Conservation (phyloP, 192 early-diverging fungal genomes). For the Coemansia sp. region DNA sequence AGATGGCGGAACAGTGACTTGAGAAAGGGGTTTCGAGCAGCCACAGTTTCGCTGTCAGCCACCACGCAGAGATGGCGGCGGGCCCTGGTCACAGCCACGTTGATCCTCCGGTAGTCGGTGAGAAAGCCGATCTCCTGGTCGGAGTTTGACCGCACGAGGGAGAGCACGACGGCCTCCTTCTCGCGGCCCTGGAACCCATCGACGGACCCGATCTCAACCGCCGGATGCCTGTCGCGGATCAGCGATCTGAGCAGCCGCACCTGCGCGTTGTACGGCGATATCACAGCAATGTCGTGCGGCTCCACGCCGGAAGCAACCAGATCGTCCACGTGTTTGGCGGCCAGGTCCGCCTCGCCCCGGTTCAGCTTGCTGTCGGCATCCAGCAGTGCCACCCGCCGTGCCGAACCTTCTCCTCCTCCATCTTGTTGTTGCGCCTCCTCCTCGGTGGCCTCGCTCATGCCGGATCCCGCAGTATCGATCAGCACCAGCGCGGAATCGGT, state of each 20-base stretch:
- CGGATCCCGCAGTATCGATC: constrained; percentile 67
- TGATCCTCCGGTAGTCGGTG: constrained; percentile 75
- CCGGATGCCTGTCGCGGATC: constrained; percentile 59
- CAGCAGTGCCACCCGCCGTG: constrained; percentile 3
- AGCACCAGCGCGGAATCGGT: constrained; percentile 63
- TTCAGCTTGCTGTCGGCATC: constrained; percentile 71
- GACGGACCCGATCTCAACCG: constrained; percentile 79
- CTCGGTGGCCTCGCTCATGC: constrained; percentile 44
- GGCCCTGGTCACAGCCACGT: constrained; percentile 89
- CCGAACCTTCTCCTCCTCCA: background rate
- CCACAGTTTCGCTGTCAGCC: constrained; percentile 71
- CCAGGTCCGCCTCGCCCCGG: constrained; percentile 72
- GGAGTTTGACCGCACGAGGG: constrained; percentile 80
- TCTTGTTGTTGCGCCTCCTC: background rate
- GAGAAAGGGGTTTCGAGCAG: constrained; percentile 44
- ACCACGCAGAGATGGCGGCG: constrained; percentile 84
- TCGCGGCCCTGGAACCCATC: constrained; percentile 94
- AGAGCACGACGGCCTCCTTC: constrained; percentile 82
- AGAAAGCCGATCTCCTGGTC: constrained; percentile 83
- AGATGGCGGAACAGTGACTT: constrained; percentile 55
- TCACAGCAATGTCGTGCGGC: constrained; percentile 73
- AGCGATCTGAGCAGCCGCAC: constrained; percentile 58
- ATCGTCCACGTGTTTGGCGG: constrained; percentile 59
- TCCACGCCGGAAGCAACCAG: constrained; percentile 67
- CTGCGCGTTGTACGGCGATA: constrained; percentile 86